phyloP scores from a whole-genome alignment of 805 yeast genomes.

The Lipomyces spencermartinsiae region DNA sequence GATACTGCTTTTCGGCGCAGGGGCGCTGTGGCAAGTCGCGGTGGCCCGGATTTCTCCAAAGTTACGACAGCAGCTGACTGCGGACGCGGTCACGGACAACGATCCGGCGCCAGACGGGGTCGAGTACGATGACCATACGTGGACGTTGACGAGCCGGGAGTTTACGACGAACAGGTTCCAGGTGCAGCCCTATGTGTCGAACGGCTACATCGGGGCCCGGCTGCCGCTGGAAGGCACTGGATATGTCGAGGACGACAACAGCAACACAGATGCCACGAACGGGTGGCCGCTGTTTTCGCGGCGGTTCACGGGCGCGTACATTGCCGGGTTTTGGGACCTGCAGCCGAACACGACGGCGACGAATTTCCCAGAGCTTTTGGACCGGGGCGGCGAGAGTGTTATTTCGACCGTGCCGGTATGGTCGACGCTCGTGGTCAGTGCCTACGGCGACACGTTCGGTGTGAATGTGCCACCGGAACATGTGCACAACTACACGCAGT shows the following conservation, averaged over 20 bases:
- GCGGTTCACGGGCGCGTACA: conserved; percentile 75
- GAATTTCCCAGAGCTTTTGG: conserved; percentile 74
- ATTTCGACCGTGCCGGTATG: conserved; percentile 81
- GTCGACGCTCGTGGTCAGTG: conserved; percentile 60
- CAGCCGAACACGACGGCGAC: conserved; percentile 62
- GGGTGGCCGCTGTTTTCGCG: conserved; percentile 83
- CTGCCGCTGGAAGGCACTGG: conserved; percentile 84
- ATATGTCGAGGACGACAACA: conserved; percentile 60
- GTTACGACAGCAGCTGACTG: conserved; percentile 17
- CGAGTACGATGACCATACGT: conserved; percentile 22
- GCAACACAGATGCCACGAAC: conserved; percentile 51
- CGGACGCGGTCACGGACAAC: neutral
- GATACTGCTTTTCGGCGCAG: neutral
- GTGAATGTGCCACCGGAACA: conserved; percentile 48
- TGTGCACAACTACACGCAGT: conserved; percentile 65
- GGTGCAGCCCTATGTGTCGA: conserved; percentile 73
- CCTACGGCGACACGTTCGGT: conserved; percentile 35
- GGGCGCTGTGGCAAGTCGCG: neutral
- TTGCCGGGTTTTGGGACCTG: conserved; percentile 75
- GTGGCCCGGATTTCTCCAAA: conserved; percentile 14
- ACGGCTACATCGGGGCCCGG: conserved; percentile 82
- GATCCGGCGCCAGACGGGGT: conserved; percentile 12
- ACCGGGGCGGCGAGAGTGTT: conserved; percentile 71
- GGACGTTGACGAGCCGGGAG: conserved; percentile 40
- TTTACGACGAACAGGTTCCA: conserved; percentile 42